phyloP scores from a whole-genome alignment of 164 flowering plant species.

The Aristolochia contorta region DNA sequence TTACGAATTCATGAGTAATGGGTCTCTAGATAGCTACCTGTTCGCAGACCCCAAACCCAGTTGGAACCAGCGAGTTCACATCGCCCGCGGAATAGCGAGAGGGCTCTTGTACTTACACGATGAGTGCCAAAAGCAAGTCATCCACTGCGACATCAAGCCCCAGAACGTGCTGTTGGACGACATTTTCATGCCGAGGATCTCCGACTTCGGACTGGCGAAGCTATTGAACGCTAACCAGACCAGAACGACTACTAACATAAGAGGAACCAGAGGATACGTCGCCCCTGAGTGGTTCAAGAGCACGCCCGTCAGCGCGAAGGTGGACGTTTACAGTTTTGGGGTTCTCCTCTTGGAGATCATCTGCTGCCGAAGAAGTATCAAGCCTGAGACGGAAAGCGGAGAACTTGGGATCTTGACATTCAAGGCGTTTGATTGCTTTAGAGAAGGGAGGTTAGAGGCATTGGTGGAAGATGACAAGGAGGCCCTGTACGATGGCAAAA shows the following conservation, averaged over 20 bases:
- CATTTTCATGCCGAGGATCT: too few species aligned
- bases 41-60: constrained; percentile 10
- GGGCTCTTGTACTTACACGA: constrained; percentile 11
- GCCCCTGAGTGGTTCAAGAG: constrained; percentile 3
- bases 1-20: constrained; percentile 31
- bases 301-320: constrained; percentile 3
- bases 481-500: background rate
- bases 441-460: background rate
- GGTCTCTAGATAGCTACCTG: constrained; percentile 24
- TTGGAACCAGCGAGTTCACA: constrained; percentile 22
- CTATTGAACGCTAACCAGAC: too few species aligned
- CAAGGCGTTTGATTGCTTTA: constrained; percentile 10
- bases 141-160: constrained; percentile 14
- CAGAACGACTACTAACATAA: too few species aligned
- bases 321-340: constrained; percentile 16
- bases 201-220: too few species aligned
- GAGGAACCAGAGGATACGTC: too few species aligned
- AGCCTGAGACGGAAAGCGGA: background rate
- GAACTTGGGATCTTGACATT: background rate
- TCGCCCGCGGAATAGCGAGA: constrained; percentile 18
- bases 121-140: constrained; percentile 12
- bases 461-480: constrained; percentile 6
- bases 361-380: constrained; percentile 5
- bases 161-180: constrained; percentile 8
- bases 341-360: constrained; percentile 9